Conservation (phyloP, 768 basidiomycete species). For the Russula brevipes region DNA sequence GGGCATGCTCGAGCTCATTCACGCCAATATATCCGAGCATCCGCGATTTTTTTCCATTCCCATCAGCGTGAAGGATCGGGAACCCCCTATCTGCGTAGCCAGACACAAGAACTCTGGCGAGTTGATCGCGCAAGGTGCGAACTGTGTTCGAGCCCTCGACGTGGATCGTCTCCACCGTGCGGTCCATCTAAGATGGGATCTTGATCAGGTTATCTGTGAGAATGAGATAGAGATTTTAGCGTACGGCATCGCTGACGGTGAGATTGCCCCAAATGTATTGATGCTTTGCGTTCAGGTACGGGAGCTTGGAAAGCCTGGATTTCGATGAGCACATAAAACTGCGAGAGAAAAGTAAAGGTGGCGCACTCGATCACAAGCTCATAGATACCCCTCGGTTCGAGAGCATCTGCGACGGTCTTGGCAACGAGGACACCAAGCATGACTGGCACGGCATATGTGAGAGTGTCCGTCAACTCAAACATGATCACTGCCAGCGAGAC, state of each 20-base stretch:
- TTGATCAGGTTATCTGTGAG: background rate
- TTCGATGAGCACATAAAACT: constrained; percentile 3
- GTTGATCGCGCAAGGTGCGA: constrained; percentile 62
- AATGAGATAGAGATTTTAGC: constrained; percentile 29
- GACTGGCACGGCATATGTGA: constrained; percentile 88
- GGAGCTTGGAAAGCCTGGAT: constrained; percentile 69
- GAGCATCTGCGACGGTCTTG: constrained; percentile 81
- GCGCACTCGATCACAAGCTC: constrained; percentile 86
- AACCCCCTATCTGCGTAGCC: constrained; percentile 80
- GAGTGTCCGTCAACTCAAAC: constrained; percentile 89
- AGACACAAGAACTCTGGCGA: constrained; percentile 50
- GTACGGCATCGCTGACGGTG: constrained; percentile 72
- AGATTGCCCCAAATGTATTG: constrained; percentile 82
- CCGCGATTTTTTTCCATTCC: constrained; percentile 46
- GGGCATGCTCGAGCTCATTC: constrained; percentile 90
- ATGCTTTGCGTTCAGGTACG: constrained; percentile 87
- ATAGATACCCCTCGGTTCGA: constrained; percentile 94
- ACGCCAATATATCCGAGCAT: constrained; percentile 89
- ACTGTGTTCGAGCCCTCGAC: constrained; percentile 75
- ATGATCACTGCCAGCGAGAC: constrained; percentile 95
- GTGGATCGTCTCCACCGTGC: constrained; percentile 63
- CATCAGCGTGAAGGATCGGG: constrained; percentile 65
- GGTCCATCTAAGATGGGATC: constrained; percentile 48
- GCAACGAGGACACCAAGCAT: constrained; percentile 87
- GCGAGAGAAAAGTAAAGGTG: background rate